Conservation (phyloP, 371 early-diverging fungal genomes). For the Umbelopsis sp. region DNA sequence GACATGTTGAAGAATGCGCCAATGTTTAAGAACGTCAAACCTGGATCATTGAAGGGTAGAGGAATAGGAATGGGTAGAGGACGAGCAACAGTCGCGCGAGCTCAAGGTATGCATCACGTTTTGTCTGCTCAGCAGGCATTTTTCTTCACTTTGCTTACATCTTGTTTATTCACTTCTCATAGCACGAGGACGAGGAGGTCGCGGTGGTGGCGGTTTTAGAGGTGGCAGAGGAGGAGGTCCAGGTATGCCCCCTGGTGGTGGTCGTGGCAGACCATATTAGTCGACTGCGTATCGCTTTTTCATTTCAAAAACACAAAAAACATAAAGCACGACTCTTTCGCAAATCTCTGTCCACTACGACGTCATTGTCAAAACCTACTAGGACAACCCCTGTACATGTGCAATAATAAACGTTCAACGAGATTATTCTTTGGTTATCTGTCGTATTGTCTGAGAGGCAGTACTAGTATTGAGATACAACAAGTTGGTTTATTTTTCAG, state of each 20-base stretch:
- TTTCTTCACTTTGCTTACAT: too few relatives aligned
- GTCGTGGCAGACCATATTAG: constrained; percentile 16
- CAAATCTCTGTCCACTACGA: constrained; percentile 16
- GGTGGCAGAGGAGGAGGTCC: constrained; percentile 15
- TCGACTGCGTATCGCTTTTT: background rate
- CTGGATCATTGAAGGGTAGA: constrained; percentile 80
- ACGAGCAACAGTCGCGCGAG: constrained; percentile 84
- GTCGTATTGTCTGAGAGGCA: too few relatives aligned
- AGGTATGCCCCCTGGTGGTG: constrained; percentile 9
- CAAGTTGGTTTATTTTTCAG: too few relatives aligned
- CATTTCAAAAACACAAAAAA: background rate
- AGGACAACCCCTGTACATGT: constrained; percentile 20
- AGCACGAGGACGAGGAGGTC: constrained; percentile 17
- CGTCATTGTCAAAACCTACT: constrained; percentile 15
- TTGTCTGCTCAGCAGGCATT: too few relatives aligned
- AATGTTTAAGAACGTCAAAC: constrained; percentile 90
- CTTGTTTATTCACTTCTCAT: too few relatives aligned
- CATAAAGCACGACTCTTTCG: constrained; percentile 1
- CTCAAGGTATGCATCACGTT: constrained; percentile 57
- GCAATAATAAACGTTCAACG: constrained; percentile 19
- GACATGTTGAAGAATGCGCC: constrained; percentile 99
- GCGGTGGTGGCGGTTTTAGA: constrained; percentile 18
- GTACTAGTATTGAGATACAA: too few relatives aligned
- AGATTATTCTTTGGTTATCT: background rate
- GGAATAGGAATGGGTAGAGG: constrained; percentile 88